Conservation (phyloP, 108 stramenopile species). For the Mediolabrus comicus region DNA sequence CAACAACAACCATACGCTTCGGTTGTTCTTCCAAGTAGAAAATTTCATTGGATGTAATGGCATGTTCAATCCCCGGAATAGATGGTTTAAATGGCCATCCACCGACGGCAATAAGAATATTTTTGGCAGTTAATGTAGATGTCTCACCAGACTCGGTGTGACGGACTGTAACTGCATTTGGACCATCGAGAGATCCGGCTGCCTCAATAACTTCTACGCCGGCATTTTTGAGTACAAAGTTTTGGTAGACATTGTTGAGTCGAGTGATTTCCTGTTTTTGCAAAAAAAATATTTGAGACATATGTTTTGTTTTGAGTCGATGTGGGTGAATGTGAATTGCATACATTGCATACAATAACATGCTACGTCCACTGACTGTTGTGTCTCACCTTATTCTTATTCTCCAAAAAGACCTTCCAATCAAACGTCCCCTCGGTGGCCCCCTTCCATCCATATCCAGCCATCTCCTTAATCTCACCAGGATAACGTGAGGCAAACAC, state of each 20-base stretch:
- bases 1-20: slow-evolving; percentile 79
- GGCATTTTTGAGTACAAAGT: slow-evolving; percentile 46
- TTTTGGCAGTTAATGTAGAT: slow-evolving; percentile 59
- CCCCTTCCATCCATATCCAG: slow-evolving; percentile 71
- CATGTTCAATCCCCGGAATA: slow-evolving; percentile 80
- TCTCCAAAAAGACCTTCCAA: slow-evolving; percentile 63
- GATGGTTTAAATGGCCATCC: slow-evolving; percentile 75
- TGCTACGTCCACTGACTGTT: too few species aligned
- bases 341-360: too few species aligned
- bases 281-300: neutral
- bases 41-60: slow-evolving; percentile 84
- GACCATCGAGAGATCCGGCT: slow-evolving; percentile 16
- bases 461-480: slow-evolving; percentile 48
- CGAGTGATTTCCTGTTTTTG: slow-evolving; percentile 50
- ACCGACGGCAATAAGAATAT: slow-evolving; percentile 84
- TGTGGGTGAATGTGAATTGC: neutral
- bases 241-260: slow-evolving; percentile 66
- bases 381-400: slow-evolving; percentile 43
- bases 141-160: slow-evolving; percentile 30
- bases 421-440: slow-evolving; percentile 51
- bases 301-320: too few species aligned
- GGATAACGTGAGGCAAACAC: slow-evolving; percentile 69
- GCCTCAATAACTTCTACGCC: slow-evolving; percentile 54
- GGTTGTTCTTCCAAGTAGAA: slow-evolving; percentile 86
- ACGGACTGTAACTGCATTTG: slow-evolving; percentile 21